Evolutionary conservation across 179 eudicot species (phyloP).

Genomic region (Silene coronaria): DNA sequence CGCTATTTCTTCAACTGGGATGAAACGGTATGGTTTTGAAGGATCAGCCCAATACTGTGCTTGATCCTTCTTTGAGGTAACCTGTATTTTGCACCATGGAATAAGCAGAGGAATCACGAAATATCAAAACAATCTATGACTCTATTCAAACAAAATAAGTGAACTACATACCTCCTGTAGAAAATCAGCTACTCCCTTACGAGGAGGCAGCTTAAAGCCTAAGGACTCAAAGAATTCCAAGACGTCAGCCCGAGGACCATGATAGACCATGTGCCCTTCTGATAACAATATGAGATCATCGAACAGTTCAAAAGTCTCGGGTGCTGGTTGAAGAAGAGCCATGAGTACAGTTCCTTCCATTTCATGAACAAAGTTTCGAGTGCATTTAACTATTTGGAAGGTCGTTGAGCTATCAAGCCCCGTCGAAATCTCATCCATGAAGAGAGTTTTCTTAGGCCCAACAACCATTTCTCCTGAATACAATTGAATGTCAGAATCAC

Average conservation of each 20-base stretch:
- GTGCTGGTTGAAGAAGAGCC: conserved; percentile 79
- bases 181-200: conserved; percentile 71
- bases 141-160: not conserved
- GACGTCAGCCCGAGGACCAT: conserved; percentile 65
- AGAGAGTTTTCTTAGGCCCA: conserved; percentile 86
- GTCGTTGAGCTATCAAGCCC: conserved; percentile 96
- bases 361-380: conserved; percentile 60
- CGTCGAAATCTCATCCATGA: conserved; percentile 96
- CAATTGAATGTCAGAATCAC: conserved; percentile 1
- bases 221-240: conserved; percentile 56
- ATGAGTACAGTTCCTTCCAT: conserved; percentile 77
- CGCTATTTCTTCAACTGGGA: conserved; percentile 58
- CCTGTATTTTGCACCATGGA: conserved; percentile 38
- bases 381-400: conserved; percentile 80
- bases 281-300: conserved; percentile 65
- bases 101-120: not conserved
- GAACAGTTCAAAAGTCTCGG: conserved; percentile 66
- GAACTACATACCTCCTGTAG: conserved; percentile 30
- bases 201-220: conserved; percentile 66
- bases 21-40: conserved; percentile 61
- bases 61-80: conserved; percentile 86
- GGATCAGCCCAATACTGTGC: conserved; percentile 83
- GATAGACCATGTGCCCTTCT: conserved; percentile 76
- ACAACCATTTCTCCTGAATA: conserved; percentile 86
- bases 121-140: not conserved